These are phyloP conservation scores for Agaricus blazei DNA, from an alignment of 768 basidiomycete genomes.

Conservation along the genomic window DNA sequence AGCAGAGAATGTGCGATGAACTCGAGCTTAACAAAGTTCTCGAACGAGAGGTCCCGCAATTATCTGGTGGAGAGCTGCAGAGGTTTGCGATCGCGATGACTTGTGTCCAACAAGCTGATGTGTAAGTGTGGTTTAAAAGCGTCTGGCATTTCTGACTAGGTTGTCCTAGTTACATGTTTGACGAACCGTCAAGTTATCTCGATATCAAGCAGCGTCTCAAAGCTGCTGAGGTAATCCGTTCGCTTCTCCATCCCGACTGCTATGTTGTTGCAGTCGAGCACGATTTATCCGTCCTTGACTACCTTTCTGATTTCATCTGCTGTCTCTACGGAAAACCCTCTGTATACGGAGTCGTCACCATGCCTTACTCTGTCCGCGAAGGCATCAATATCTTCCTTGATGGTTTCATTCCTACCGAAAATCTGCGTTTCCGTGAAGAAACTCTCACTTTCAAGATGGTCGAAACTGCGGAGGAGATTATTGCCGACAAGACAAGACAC, in stretches of 20 bases:
- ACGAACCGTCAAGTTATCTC: slow-evolving; percentile 97
- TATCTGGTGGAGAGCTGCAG: slow-evolving; percentile 97
- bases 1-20: slow-evolving; percentile 77
- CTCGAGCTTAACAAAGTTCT: slow-evolving; percentile 86
- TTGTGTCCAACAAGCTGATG: slow-evolving; percentile 91
- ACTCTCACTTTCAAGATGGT: slow-evolving; percentile 96
- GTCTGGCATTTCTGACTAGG: neutral
- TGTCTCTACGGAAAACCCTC: slow-evolving; percentile 96
- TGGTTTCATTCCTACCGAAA: slow-evolving; percentile 97
- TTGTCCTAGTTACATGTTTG: slow-evolving; percentile 85
- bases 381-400: slow-evolving; percentile 99
- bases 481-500: slow-evolving; percentile 81
- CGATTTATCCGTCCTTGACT: slow-evolving; percentile 96
- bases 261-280: slow-evolving; percentile 99
- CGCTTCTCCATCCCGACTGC: slow-evolving; percentile 72
- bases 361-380: slow-evolving; percentile 98
- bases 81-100: slow-evolving; percentile 98
- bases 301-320: slow-evolving; percentile 97
- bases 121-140: slow-evolving; percentile 48
- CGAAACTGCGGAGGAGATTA: slow-evolving; percentile 89
- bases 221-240: slow-evolving; percentile 93
- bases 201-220: slow-evolving; percentile 94
- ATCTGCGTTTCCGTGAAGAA: slow-evolving; percentile 95
- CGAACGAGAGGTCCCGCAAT: slow-evolving; percentile 75
- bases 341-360: slow-evolving; percentile 97